Evolutionary conservation across 768 basidiomycete species (phyloP), one percentile per base, ranked within the genome.

Genomic region (Arthromyces matolae): DNA sequence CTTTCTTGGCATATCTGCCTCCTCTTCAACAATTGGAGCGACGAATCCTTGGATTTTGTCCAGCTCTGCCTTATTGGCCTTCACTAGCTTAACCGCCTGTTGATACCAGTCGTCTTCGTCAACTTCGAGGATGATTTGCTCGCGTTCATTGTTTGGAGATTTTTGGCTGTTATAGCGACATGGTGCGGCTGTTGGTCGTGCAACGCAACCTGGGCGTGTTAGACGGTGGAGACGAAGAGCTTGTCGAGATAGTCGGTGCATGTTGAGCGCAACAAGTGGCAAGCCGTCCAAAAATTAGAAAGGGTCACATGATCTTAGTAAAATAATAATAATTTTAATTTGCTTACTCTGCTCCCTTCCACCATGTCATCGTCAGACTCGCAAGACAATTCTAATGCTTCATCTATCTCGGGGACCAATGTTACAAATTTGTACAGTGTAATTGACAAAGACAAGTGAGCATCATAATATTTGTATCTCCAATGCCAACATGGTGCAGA

Each of bases 391-490:
- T 79, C 81, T 19, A 57, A 75, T 9, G 65, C 75, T 46, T 61
- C 75, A 24, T 72, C 73, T 51, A 51, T 78, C 39, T 67, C 69
- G 46, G 77, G 75, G 2, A 64, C 67, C 47, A 79, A 83, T 31
- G 55, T 69, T 5, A 70, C 79, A 3, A 87, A 78, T 60, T 62
- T 88, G 8, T 88, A 71, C 55, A 58, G 62, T 14, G 71, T 78
- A 49, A 81, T 88, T 33, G 83, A 88, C 57, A 78, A 71, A 63
- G 78, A 84, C 70, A 83, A 79, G 84, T 84, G 61, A 77, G 78
- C 64, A 32, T 23, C 31, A 19, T 27, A 23, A 45, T 43, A 32
- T 49, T 22, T 36, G 29, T 31, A 37, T 42, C 25, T 19, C 27
- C 32, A 27, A 20, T 36, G 42, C 47, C 22, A 24, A 29, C 31